A percentile compares a stretch with the other conserved stretches of the same genome.
Evolutionary conservation across 768 basidiomycete species (phyloP).

Genomic region (Hericium alpestre): DNA sequence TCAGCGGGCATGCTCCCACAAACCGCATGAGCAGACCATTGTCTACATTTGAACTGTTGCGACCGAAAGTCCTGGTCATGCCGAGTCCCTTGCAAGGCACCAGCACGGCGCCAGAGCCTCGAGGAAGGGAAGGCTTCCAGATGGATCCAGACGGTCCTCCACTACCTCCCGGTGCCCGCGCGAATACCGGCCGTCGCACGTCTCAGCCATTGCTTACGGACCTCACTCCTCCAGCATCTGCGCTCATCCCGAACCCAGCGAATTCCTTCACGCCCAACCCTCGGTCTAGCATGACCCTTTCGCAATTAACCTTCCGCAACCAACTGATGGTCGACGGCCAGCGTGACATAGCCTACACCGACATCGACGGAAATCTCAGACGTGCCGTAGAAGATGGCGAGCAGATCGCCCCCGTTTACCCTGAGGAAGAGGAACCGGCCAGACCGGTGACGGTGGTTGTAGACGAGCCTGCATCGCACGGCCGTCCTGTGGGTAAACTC

Average conservation of each 20-base stretch:
- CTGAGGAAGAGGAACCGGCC: constrained; percentile 21
- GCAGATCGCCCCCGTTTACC: constrained; percentile 45
- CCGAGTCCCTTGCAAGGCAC: constrained; percentile 70
- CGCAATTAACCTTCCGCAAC: constrained; percentile 81
- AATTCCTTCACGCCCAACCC: constrained; percentile 75
- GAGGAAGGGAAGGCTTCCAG: constrained; percentile 48
- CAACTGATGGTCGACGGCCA: constrained; percentile 63
- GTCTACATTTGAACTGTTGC: constrained; percentile 68
- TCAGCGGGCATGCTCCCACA: constrained; percentile 22
- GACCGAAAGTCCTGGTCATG: constrained; percentile 92
- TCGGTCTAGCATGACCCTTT: constrained; percentile 57
- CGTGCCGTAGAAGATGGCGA: constrained; percentile 73
- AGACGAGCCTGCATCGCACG: constrained; percentile 12
- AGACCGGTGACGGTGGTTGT: constrained; percentile 20
- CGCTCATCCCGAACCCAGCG: constrained; percentile 32
- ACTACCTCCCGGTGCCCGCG: constrained; percentile 62
- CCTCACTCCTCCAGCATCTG: constrained; percentile 17
- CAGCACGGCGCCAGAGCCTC: constrained; percentile 21
- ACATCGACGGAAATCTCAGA: constrained; percentile 51
- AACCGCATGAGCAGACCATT: constrained; percentile 36
- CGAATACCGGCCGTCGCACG: constrained; percentile 37
- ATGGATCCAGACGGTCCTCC: constrained; percentile 63
- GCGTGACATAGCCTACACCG: constrained; percentile 49
- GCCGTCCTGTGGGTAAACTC: constrained; percentile 68
- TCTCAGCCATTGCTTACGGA: constrained; percentile 23